These are phyloP conservation scores for Pseudogymnoascus sp. DNA, from an alignment of 2,329 filamentous ascomycete genomes.

Conservation along the genomic window DNA sequence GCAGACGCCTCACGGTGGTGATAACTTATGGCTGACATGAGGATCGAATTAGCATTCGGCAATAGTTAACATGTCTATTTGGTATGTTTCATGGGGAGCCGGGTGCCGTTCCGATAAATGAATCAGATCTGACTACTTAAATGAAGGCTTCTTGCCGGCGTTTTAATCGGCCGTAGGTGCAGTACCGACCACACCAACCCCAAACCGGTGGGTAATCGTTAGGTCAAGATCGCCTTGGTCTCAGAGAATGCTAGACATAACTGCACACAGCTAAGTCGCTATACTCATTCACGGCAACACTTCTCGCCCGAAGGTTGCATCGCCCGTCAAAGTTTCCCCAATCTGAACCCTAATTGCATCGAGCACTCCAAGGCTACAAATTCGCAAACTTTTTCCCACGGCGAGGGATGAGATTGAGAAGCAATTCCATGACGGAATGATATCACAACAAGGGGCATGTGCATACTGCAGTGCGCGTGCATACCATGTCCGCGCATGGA, in stretches of 20 bases:
- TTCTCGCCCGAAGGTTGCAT: neutral
- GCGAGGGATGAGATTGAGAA: neutral
- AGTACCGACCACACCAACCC: neutral
- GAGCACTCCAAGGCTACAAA: neutral
- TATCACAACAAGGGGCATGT: neutral
- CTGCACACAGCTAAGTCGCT: neutral
- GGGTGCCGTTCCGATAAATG: neutral
- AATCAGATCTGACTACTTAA: neutral
- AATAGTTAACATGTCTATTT: neutral
- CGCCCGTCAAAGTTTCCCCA: neutral
- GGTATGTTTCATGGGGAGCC: neutral
- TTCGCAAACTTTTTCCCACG: too few species aligned
- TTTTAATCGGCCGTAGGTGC: neutral
- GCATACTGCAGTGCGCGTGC: neutral
- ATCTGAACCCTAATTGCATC: neutral
- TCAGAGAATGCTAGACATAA: neutral
- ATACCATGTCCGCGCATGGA: neutral
- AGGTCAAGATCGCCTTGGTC: neutral
- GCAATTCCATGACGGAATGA: neutral
- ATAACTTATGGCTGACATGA: neutral
- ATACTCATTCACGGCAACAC: neutral
- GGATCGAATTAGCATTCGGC: neutral
- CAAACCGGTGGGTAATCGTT: neutral
- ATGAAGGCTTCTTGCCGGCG: neutral
- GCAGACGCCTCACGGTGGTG: neutral